Evolutionary conservation across 352 stramenopile species (phyloP), one percentile per base, ranked within the genome.

Genomic region (Pythium apleroticum): DNA sequence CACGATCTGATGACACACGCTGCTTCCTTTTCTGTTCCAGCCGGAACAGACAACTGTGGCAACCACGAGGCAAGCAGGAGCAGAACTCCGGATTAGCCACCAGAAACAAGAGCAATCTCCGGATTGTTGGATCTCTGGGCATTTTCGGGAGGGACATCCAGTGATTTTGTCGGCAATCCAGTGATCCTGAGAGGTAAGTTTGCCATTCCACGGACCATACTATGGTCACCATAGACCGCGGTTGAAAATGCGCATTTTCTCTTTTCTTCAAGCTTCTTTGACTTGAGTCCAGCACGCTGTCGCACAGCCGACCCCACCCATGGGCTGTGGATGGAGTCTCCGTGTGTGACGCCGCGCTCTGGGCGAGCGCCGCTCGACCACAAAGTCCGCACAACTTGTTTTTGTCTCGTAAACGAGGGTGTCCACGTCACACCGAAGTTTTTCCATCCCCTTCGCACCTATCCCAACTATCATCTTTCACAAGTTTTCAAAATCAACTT

Each of bases 1-100:
- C 33, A 60, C 31, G 35, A 20, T 35, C 54, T 33, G 54, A 22
- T 60, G 54, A 58, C 52, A 27, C n/a, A 27, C 14, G 24, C 4
- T 14, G 10, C 7, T 41, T 41, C 7, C 11, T 41, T 41, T 41
- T 41, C 35, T 41, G 35, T 41, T 41, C 35, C 35, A 11, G 35
- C 35, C 11, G 35, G 35, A 41, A 41, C 35, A 41, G 35, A 14
- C 35, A 41, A 41, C 35, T 41, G 35, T 41, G 35, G 35, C 35
- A 41, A 19, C 35, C 35, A 41, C 5, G 35, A 3, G 8, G 4
- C 5, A n/a, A n/a, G n/a, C n/a, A n/a, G 35, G 35, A 41, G 35
- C 35, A 41, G 11, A 41, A 41, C 35, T 41, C 35, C 17, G 35
- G 35, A 41, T 41, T 41, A 19, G 10, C 35, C n/a, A n/a, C n/a